These are phyloP conservation scores for Effrenium voratum DNA, from an alignment of 73 alveolate genomes.

Conservation along the genomic window DNA sequence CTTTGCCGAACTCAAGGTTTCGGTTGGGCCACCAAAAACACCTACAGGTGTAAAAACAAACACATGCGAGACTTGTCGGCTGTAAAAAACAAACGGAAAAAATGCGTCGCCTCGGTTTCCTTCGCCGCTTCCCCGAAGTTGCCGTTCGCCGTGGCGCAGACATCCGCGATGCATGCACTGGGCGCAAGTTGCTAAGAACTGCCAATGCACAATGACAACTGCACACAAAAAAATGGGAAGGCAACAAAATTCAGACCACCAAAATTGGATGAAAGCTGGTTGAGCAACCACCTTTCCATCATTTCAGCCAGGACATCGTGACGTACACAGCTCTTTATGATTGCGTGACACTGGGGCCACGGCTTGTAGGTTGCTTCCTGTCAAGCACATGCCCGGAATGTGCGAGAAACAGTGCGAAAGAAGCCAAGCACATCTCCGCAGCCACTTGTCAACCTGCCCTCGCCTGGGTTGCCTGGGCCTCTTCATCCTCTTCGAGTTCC, in stretches of 20 bases:
- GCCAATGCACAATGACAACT: too few relatives aligned
- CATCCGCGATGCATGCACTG: slow-evolving; percentile 86
- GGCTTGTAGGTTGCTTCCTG: slow-evolving; percentile 30
- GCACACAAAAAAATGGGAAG: too few relatives aligned
- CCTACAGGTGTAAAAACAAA: too few relatives aligned
- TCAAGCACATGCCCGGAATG: not conserved
- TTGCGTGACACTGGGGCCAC: not conserved
- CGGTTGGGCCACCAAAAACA: too few relatives aligned
- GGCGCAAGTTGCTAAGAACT: not conserved
- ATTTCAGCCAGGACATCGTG: too few relatives aligned
- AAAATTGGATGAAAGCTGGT: too few relatives aligned
- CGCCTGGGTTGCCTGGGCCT: slow-evolving; percentile 43
- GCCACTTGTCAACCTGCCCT: not conserved
- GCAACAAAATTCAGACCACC: too few relatives aligned
- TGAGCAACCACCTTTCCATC: too few relatives aligned
- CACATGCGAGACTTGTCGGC: too few relatives aligned
- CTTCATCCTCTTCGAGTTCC: slow-evolving; percentile 70
- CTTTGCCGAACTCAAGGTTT: too few relatives aligned
- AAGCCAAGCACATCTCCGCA: not conserved
- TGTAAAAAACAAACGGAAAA: too few relatives aligned
- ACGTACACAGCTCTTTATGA: too few relatives aligned
- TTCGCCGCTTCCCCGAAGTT: slow-evolving; percentile 74
- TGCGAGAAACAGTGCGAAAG: not conserved
- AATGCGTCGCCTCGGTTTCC: slow-evolving; percentile 77
- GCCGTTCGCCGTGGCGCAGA: slow-evolving; percentile 42